Conservation (phyloP, 164 flowering plant genomes). For the Brasenia schreberi region DNA sequence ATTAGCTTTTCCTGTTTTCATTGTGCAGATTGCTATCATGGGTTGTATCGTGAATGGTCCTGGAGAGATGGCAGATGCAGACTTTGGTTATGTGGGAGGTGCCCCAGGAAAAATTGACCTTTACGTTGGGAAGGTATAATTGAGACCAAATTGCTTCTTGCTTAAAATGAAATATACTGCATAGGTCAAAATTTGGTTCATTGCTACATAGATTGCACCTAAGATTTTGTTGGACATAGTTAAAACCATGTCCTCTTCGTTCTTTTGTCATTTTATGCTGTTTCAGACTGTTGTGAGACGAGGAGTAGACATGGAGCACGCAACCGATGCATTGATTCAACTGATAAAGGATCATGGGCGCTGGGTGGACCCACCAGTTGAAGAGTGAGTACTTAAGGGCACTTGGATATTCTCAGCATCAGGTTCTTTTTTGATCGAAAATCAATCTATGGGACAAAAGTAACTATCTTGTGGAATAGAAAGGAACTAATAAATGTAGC, state of each 20-base stretch:
- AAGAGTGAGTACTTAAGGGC: constrained; percentile 26
- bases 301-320: constrained; percentile 73
- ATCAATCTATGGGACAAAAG: too few species aligned
- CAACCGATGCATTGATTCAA: constrained; percentile 90
- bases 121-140: constrained; percentile 83
- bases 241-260: background rate
- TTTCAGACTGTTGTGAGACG: constrained; percentile 84
- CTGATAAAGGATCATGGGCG: constrained; percentile 92
- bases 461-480: too few species aligned
- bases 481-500: too few species aligned
- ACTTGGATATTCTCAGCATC: too few species aligned
- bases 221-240: background rate
- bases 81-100: constrained; percentile 97
- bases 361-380: constrained; percentile 88
- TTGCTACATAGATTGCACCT: background rate
- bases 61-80: constrained; percentile 99
- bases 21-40: constrained; percentile 89
- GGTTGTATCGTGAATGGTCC: constrained; percentile 99
- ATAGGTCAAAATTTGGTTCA: background rate
- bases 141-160: background rate
- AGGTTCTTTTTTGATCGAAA: too few species aligned
- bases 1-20: background rate
- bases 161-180: background rate
- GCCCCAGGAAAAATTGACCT: constrained; percentile 98
- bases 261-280: background rate